A percentile compares a stretch with the other conserved stretches of the same genome.
Conservation (phyloP, 805 yeast species). For the Ogataea degrootiae region DNA sequence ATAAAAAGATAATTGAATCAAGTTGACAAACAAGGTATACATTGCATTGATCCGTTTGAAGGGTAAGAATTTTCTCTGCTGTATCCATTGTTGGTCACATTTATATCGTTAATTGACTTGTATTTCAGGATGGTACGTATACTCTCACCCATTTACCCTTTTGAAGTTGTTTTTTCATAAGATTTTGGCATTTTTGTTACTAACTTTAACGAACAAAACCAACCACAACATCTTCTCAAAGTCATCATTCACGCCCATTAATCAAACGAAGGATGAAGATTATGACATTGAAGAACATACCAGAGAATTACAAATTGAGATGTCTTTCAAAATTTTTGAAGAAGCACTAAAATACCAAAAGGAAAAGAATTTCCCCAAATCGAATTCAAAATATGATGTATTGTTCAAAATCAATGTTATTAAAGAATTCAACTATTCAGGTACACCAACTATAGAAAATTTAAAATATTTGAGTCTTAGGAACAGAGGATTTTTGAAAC, state of each 20-base stretch:
- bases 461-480: conserved; percentile 74
- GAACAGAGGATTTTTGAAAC: conserved; percentile 72
- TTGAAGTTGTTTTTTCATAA: too few species aligned
- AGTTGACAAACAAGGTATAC: too few species aligned
- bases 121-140: too few species aligned
- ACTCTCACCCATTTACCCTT: too few species aligned
- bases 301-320: conserved; percentile 84
- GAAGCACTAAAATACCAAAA: conserved; percentile 63
- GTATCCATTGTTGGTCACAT: too few species aligned
- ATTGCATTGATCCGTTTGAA: too few species aligned
- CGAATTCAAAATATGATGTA: conserved; percentile 53
- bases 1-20: too few species aligned
- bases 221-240: conserved; percentile 9
- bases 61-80: too few species aligned
- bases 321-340: conserved; percentile 73
- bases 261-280: conserved; percentile 64
- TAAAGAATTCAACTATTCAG: conserved; percentile 33
- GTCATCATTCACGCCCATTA: conserved; percentile 78
- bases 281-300: conserved; percentile 85
- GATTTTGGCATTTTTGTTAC: neutral
- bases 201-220: neutral
- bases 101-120: too few species aligned
- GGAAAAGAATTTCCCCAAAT: conserved; percentile 38
- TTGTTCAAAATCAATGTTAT: conserved; percentile 69
- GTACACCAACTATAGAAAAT: conserved; percentile 63